phyloP scores from a whole-genome alignment of 176 grass and related monocot genomes.

The Hordeum vulgare region DNA sequence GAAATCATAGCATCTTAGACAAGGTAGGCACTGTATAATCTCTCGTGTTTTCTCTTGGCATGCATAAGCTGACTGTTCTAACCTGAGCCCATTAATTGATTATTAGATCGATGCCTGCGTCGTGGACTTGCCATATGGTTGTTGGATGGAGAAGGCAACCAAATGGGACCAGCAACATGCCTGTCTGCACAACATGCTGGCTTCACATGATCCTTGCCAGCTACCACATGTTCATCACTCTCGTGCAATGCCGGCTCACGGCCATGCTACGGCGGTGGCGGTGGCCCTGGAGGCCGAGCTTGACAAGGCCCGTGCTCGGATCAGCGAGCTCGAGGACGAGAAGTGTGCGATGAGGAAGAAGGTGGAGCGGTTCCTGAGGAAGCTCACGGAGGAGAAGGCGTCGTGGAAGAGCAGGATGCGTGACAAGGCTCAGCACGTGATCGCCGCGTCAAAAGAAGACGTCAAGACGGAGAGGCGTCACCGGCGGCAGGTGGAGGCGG shows the following conservation, averaged over 20 bases:
- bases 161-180: slow-evolving; percentile 36
- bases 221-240: not conserved
- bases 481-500: slow-evolving; percentile 29
- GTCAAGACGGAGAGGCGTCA: slow-evolving; percentile 17
- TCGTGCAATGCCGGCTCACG: not conserved
- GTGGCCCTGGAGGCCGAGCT: slow-evolving; percentile 18
- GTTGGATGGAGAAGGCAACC: slow-evolving; percentile 43
- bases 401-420: slow-evolving; percentile 26
- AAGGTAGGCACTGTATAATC: not conserved
- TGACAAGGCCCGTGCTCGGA: not conserved
- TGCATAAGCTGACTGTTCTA: not conserved
- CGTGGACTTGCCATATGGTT: not conserved
- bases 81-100: not conserved
- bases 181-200: not conserved
- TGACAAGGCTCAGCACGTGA: slow-evolving; percentile 4
- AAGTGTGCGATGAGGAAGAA: slow-evolving; percentile 2
- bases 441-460: not conserved
- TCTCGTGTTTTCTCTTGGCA: not conserved
- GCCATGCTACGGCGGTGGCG: not conserved
- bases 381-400: slow-evolving; percentile 34
- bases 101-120: slow-evolving; percentile 24
- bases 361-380: slow-evolving; percentile 21
- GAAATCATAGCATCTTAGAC: slow-evolving; percentile 14
- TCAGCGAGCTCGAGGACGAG: slow-evolving; percentile 16
- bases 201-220: not conserved